Evolutionary conservation across 2,329 filamentous ascomycete genomes (phyloP).

Genomic region (Neonectria magnoliae): DNA sequence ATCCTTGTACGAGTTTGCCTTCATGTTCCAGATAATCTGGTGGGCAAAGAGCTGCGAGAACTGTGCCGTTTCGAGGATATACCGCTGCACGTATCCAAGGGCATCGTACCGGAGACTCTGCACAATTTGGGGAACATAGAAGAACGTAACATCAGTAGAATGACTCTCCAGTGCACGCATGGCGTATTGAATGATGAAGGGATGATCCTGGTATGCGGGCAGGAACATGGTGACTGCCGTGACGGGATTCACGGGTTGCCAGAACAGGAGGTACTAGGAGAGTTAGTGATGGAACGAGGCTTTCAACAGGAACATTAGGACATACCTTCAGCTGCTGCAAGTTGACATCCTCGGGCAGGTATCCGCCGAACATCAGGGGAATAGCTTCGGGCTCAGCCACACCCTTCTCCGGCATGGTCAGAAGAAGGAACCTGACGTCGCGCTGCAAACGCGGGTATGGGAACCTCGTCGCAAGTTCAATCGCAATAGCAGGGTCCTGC

Average conservation of each 20-base stretch:
- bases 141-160: conserved; percentile 96
- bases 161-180: conserved; percentile 95
- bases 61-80: conserved; percentile 95
- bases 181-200: conserved; percentile 94
- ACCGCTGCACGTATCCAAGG: conserved; percentile 93
- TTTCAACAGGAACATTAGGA: not conserved
- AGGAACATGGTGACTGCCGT: conserved; percentile 94
- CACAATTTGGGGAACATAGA: conserved; percentile 98
- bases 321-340: conserved; percentile 82
- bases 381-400: conserved; percentile 84
- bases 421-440: conserved; percentile 81
- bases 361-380: conserved; percentile 80
- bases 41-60: conserved; percentile 99
- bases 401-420: conserved; percentile 86
- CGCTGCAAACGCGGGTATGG: conserved; percentile 75
- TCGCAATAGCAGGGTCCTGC: conserved; percentile 85
- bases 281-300: conserved; percentile 26
- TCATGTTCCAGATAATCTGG: conserved; percentile 99
- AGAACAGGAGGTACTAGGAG: conserved; percentile 84
- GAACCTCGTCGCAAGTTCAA: conserved; percentile 85
- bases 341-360: conserved; percentile 80
- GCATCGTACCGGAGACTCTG: conserved; percentile 93
- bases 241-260: conserved; percentile 91
- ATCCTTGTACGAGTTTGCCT: conserved; percentile 97
- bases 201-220: conserved; percentile 89